A percentile compares a stretch with the other conserved stretches of the same genome.
Conservation (phyloP, 257 asterid species). For the Solanum chilense region DNA sequence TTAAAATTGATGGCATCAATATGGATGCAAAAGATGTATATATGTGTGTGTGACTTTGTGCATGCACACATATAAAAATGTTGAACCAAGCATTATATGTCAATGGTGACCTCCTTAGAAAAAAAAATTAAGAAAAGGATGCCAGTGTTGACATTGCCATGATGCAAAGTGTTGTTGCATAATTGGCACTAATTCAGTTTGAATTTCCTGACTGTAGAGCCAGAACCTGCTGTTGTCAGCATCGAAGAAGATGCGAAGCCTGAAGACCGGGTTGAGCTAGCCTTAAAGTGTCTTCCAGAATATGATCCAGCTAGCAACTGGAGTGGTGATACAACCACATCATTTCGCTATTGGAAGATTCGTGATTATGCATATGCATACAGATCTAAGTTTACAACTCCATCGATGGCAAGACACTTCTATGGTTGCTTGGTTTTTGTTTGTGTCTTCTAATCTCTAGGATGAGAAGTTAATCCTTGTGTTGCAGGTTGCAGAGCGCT, state of each 20-base stretch:
- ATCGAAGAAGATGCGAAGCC: conserved; percentile 71
- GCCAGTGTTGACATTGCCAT: not conserved
- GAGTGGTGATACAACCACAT: conserved; percentile 41
- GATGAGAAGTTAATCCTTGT: not conserved
- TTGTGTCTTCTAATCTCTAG: not conserved
- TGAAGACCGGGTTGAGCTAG: conserved; percentile 69
- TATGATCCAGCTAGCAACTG: conserved; percentile 61
- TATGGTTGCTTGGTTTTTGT: not conserved
- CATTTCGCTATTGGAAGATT: conserved; percentile 92
- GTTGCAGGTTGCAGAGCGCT: conserved; percentile 79
- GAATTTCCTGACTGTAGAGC: conserved; percentile 34
- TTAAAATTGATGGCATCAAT: not conserved
- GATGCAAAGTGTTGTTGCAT: not conserved
- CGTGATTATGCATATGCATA: conserved; percentile 96
- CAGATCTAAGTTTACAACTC: conserved; percentile 76
- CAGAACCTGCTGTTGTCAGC: conserved; percentile 44
- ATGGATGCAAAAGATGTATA: not conserved
- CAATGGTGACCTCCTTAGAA: not conserved
- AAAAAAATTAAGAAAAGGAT: not conserved
- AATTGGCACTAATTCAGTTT: not conserved
- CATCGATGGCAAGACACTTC: conserved; percentile 58
- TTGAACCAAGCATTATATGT: not conserved
- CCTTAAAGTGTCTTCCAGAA: conserved; percentile 65
- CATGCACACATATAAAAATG: not conserved
- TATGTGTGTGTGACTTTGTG: not conserved